phyloP scores from a whole-genome alignment of 2,329 filamentous ascomycete genomes.

The Curvularia eragrostidis region DNA sequence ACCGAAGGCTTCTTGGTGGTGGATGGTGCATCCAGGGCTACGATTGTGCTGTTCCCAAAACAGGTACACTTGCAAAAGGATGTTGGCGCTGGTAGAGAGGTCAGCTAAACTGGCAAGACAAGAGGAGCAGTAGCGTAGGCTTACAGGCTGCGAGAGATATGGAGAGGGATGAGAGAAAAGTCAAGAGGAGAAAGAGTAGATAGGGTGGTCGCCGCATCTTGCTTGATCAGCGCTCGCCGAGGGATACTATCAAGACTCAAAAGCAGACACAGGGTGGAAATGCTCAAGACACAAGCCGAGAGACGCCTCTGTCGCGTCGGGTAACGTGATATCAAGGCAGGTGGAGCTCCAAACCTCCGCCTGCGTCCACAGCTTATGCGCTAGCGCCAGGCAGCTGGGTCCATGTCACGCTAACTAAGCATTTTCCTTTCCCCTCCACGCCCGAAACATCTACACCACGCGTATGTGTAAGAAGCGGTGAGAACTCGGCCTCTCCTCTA shows the following conservation, averaged over 20 bases:
- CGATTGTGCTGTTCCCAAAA: slow-evolving; percentile 71
- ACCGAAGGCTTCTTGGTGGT: slow-evolving; percentile 32
- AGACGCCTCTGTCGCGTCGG: not conserved
- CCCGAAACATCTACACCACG: slow-evolving; percentile 19
- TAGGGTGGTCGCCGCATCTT: slow-evolving; percentile 35
- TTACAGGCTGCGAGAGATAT: slow-evolving; percentile 54
- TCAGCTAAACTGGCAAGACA: not conserved
- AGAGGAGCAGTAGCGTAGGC: slow-evolving; percentile 18
- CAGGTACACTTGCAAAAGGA: slow-evolving; percentile 78
- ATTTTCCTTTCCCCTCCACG: slow-evolving; percentile 42
- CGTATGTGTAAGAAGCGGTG: slow-evolving; percentile 22
- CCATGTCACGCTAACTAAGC: slow-evolving; percentile 43
- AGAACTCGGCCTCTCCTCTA: slow-evolving; percentile 12
- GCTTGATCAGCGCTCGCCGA: not conserved
- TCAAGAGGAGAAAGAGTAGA: slow-evolving; percentile 33
- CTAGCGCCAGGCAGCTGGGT: slow-evolving; percentile 25
- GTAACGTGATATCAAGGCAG: not conserved
- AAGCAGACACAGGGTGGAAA: not conserved
- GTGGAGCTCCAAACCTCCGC: slow-evolving; percentile 23
- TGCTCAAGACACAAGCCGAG: not conserved
- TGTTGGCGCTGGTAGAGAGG: slow-evolving; percentile 54
- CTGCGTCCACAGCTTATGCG: slow-evolving; percentile 13
- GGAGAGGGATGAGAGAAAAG: slow-evolving; percentile 47
- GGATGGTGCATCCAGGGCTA: slow-evolving; percentile 62
- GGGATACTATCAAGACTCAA: not conserved